Base-by-base conservation (phyloP, 331 rosid genomes). In the Rhamnella rubrinervis region DNA sequence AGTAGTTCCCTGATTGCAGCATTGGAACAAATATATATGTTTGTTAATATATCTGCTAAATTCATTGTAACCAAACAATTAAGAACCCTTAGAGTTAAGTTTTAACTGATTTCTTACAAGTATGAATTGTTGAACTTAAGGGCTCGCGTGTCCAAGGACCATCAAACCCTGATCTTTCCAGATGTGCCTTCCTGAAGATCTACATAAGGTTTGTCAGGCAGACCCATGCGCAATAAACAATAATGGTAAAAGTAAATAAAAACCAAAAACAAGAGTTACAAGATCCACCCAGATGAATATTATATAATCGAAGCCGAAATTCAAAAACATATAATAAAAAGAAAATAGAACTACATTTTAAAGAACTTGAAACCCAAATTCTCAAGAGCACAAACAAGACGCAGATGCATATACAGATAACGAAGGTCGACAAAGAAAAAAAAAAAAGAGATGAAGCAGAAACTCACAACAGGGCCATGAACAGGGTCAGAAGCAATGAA, bases 401-500 rank as follows among this genome's bases (percentile, higher is more conserved):
- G 1, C 26, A 58, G 17, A 58, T 23, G n/a, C 39, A 23, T 58
- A 25, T 21, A 12, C 28, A 41, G 55, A 41, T 63, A 13, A 28
- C 17, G 6, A 41, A 47, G 40, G 23, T 15, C 28, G 38, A 15
- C 20, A 20, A 47, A n/a, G 25, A 50, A 10, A 13, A 66, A 12
- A 38, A 39, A 26, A 4, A 52, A 4, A 37, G 20, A 73, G 21
- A 31, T 21, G 38, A 2, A 63, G 59, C 12, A 35, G 61, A 37
- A 35, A 60, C 64, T 81, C 80, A 92, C 97, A 7, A 69, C 72
- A n/a, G 95, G 87, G 61, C 96, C 97, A 62, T 89, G 87, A 66
- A 92, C 84, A 62, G 96, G 89, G 70, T 92, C 92, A 3, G 85
- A 78, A 76, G 95, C 95, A 23, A 89, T 83, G 71, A 92, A 92